Conservation (phyloP, 768 basidiomycete species). For the Podaxis carcinomalis region DNA sequence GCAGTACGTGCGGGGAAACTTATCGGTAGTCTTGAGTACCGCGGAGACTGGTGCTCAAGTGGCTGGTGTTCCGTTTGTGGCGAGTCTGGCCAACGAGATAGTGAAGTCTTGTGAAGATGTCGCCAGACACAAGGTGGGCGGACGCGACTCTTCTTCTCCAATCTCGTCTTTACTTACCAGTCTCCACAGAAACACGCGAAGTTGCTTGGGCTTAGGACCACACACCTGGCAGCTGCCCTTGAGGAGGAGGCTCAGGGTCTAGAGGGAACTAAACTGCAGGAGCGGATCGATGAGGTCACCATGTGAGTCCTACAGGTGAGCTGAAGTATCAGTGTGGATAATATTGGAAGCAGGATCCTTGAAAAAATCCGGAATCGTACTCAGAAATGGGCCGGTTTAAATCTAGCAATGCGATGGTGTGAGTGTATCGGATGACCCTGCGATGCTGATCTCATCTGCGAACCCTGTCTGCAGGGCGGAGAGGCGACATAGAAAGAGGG, state of each 20-base stretch:
- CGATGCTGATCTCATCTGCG: neutral
- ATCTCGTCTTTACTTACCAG: neutral
- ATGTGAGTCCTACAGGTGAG: conserved; percentile 27
- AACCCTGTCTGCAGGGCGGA: conserved; percentile 31
- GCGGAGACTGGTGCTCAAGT: conserved; percentile 39
- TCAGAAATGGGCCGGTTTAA: conserved; percentile 27
- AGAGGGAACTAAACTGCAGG: conserved; percentile 35
- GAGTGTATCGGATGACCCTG: conserved; percentile 17
- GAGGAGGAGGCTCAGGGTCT: conserved; percentile 35
- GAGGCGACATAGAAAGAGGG: conserved; percentile 38
- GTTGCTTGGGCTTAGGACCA: conserved; percentile 39
- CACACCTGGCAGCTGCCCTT: conserved; percentile 32
- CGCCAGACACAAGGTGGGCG: conserved; percentile 42
- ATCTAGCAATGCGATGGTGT: conserved; percentile 17
- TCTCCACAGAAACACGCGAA: conserved; percentile 34
- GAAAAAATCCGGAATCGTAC: conserved; percentile 33
- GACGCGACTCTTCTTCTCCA: neutral
- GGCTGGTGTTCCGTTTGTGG: conserved; percentile 42
- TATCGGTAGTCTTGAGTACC: conserved; percentile 20
- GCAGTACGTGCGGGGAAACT: conserved; percentile 7
- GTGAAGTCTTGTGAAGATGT: conserved; percentile 40
- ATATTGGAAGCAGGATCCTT: conserved; percentile 32
- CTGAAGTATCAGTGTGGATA: neutral
- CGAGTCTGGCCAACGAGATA: conserved; percentile 40
- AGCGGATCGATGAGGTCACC: conserved; percentile 38